Base-by-base conservation (phyloP, 1,284 basidiomycete species). In the Papiliotrema flavescens region DNA sequence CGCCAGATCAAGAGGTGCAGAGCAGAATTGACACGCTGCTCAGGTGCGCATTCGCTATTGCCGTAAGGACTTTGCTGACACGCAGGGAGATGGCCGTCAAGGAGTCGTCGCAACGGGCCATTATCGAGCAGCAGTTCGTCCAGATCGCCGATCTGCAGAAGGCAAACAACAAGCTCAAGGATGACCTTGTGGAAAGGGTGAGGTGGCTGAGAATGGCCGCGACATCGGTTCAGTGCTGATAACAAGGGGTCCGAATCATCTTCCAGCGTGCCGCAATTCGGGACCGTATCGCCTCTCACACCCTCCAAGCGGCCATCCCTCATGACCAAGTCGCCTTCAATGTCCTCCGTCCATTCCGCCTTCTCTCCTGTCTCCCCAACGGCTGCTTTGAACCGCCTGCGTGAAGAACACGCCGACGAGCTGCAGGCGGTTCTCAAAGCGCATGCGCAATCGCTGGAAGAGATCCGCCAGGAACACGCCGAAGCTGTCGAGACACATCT, bases 81-180 rank as follows among this genome's bases (percentile, higher is more conserved):
- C 20, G 24, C 23, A 58, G 47, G 46, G 60, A 65, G 36, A 67
- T 69, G 65, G 61, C 63, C 3, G 54, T 57, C 15, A 68, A 70
- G 48, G 66, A 70, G 42, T 59, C 64, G 19, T 65, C 63, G 13
- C 66, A 66, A 35, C 53, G 64, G 34, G 56, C 62, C 23, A 64
- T 66, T 19, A 66, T 68, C 53, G 65, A 66, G 22, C 62, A 68
- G 56, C 66, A 68, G 37, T 65, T 64, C 42, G 54, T 62, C n/a
- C 64, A 70, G 45, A 70, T 70, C 51, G 68, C 66, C 19, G 63
- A 53, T 48, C 46, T 53, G 36, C 52, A 53, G 32, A 53, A 48
- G 37, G 47, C 56, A 15, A 69, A 66, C 45, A 60, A 62, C 28
- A 57, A 59, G 47, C 55, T 67, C 13, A 55, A 57, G 32, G 64